Percentiles rank a stretch among this genome's conserved stretches.
These are phyloP conservation scores for Mucor sp. DNA, from an alignment of 371 early-diverging fungal species.

Conservation along the genomic window DNA sequence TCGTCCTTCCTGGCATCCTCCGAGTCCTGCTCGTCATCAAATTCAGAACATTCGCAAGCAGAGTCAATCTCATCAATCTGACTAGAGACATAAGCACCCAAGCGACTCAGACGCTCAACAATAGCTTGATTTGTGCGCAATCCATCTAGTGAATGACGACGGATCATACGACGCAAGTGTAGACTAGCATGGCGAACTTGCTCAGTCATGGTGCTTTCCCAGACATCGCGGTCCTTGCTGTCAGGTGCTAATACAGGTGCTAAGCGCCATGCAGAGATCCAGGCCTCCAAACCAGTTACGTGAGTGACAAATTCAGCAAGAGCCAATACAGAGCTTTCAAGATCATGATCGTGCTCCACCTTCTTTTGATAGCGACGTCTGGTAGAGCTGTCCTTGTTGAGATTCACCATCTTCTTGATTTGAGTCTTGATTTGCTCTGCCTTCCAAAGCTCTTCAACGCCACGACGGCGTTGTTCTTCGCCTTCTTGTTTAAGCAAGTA, in stretches of 20 bases:
- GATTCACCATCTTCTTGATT: conserved; percentile 14
- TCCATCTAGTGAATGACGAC: conserved; percentile 35
- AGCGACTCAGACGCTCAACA: conserved; percentile 30
- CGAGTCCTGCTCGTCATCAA: conserved; percentile 11
- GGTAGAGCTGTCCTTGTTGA: background rate
- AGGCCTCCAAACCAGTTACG: conserved; percentile 42
- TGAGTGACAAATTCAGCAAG: conserved; percentile 46
- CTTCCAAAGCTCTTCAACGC: conserved; percentile 29
- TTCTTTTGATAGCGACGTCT: background rate
- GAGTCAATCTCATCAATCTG: conserved; percentile 30
- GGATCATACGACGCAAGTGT: conserved; percentile 37
- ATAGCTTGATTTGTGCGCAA: conserved; percentile 33
- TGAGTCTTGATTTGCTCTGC: conserved; percentile 22
- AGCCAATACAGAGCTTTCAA: conserved; percentile 38
- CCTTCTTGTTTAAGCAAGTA: conserved; percentile 19
- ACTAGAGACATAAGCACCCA: conserved; percentile 30
- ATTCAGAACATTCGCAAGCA: conserved; percentile 26
- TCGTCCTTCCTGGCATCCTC: conserved; percentile 2
- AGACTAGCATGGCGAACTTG: conserved; percentile 31
- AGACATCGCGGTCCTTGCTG: conserved; percentile 5
- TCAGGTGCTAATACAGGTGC: conserved; percentile 11
- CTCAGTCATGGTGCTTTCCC: conserved; percentile 19
- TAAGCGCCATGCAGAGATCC: conserved; percentile 39
- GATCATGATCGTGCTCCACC: conserved; percentile 8
- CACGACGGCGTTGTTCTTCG: conserved; percentile 14